Conservation (phyloP, 176 grass and related monocot genomes). For the Rhynchospora breviuscula region DNA sequence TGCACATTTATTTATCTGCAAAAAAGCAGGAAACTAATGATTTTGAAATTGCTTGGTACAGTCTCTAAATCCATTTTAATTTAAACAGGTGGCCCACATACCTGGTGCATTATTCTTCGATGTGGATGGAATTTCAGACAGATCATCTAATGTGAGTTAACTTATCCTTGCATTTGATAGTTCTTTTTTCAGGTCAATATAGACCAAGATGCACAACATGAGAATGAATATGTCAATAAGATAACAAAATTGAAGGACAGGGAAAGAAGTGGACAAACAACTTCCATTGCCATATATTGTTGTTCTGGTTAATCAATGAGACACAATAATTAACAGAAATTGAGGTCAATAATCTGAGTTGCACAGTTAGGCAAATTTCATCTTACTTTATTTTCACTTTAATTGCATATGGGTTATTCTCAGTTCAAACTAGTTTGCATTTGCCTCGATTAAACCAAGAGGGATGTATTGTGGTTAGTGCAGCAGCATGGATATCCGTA, state of each 20-base stretch:
- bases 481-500: not conserved
- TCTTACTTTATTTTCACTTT: not conserved
- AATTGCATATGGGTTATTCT: not conserved
- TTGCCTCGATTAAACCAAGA: not conserved
- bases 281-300: no score
- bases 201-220: not conserved
- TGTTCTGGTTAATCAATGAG: no score
- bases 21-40: not conserved
- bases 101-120: constrained; percentile 89
- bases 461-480: not conserved
- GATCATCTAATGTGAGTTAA: constrained; percentile 60
- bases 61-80: not conserved
- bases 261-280: no score
- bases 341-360: constrained; percentile 2
- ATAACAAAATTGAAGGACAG: no score
- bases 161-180: not conserved
- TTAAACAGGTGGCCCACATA: constrained; percentile 88
- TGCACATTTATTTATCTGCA: not conserved
- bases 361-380: not conserved
- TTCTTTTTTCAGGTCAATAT: not conserved
- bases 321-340: not conserved
- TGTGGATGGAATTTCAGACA: constrained; percentile 92
- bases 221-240: not conserved
- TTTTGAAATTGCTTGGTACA: not conserved
- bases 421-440: not conserved